Evolutionary conservation across 2,329 filamentous ascomycete genomes (phyloP), one percentile per base, ranked within the genome.

Genomic region (Aspergillus brunneoviolaceus): DNA sequence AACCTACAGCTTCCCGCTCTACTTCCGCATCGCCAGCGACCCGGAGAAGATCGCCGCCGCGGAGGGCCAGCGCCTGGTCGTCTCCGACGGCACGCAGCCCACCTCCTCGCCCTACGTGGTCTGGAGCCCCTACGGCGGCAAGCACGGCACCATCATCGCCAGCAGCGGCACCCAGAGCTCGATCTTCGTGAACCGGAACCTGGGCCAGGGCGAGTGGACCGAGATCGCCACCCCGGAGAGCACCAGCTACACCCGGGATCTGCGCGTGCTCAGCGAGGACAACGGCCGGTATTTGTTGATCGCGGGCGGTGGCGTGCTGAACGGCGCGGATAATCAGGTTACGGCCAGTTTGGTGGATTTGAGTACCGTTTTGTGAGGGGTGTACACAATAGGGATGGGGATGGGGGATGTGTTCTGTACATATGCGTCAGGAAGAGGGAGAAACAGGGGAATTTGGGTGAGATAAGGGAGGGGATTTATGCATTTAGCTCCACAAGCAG

Each of bases 21-120:
- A 82, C 76, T 85, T 81, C 74, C 81, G 81, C 55, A 77, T 84
- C 56, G 74, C 76, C 5, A 67, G 70, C 5, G 73, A 82, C 60
- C 82, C 83, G 0, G 74, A 80, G 60, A 72, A 75, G 21, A 84
- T 85, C 67, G 72, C 77, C 55, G 66, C 73, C 5, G 77, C 74
- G 3, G 69, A 73, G 1, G 78, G 76, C 14, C 67, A 74, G 14
- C 71, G 74, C n/a, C 73, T 85, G 11, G 70, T 76, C 23, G 75
- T 79, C 0, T 78, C 74, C 0, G 79, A 80, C 57, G 80, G 67
- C n/a, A 79, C 76, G 0, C 67, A 67, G 52, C 74, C 82, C 0
- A 76, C 67, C 1, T 77, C 79, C 5, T 80, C 77, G 1, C 83
- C 83, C 0, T 84, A 85, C 63, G 77, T 81, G 1, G 79, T 82